phyloP scores from a whole-genome alignment of 208 protist species.

The Balamuthia mandrillaris region DNA sequence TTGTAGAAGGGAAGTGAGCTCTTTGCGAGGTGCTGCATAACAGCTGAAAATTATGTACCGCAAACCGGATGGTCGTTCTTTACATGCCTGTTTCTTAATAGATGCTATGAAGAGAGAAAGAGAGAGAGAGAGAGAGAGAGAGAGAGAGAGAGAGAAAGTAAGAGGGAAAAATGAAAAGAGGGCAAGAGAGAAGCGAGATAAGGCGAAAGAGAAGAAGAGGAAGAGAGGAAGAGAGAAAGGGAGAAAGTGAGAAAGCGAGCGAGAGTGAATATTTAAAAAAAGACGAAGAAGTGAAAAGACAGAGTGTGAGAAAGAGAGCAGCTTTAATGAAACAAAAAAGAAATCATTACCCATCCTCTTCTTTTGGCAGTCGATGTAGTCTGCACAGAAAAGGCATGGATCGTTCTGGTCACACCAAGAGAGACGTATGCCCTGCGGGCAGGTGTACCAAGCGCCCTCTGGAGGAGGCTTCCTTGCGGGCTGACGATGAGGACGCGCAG shows the following conservation, averaged over 20 bases:
- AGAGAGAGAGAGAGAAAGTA: background rate
- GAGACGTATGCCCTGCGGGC: background rate
- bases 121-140: background rate
- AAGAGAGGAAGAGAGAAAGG: background rate
- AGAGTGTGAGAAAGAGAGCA: background rate
- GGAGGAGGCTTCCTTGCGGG: conserved; percentile 1
- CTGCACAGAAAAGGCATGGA: background rate
- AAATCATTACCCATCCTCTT: too few relatives aligned
- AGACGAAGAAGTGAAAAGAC: background rate
- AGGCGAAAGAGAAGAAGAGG: too few relatives aligned
- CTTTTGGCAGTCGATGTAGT: background rate
- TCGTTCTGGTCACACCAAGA: conserved; percentile 17
- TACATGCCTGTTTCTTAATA: background rate
- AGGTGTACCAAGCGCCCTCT: background rate
- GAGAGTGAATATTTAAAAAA: background rate
- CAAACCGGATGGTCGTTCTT: background rate
- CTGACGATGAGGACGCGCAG: too few relatives aligned
- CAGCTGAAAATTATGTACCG: background rate
- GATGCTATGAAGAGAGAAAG: background rate
- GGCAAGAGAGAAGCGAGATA: background rate
- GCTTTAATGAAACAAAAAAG: background rate
- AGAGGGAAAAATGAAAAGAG: background rate
- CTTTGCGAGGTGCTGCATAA: background rate
- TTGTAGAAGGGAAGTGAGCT: background rate
- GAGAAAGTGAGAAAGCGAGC: background rate